Percentiles rank a stretch among this genome's conserved stretches.
Conservation (phyloP, 768 basidiomycete species). For the Amanita exitialis region DNA sequence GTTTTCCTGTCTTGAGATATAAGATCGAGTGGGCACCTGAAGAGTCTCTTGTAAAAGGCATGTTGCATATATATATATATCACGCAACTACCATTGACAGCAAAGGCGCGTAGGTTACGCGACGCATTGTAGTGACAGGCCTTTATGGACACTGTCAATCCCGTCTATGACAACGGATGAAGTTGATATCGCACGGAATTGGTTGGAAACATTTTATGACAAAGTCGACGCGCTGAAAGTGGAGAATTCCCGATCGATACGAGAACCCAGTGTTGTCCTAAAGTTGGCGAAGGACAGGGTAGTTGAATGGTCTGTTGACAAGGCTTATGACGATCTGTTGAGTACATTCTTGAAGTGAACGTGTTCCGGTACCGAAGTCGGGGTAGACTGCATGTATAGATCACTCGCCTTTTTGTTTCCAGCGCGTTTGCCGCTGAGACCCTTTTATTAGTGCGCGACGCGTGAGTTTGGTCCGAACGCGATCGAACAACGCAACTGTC, state of each 20-base stretch:
- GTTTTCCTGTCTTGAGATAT: constrained; percentile 61
- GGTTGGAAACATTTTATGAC: constrained; percentile 27
- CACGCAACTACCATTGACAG: not conserved
- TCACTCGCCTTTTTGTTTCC: no score
- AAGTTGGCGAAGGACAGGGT: constrained; percentile 38
- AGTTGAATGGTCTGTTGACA: constrained; percentile 48
- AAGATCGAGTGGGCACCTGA: constrained; percentile 63
- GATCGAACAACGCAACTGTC: no score
- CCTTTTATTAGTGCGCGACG: no score
- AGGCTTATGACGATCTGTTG: constrained; percentile 43
- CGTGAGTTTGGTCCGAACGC: no score
- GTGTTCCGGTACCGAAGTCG: no score
- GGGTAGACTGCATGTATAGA: no score
- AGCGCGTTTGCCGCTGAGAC: no score
- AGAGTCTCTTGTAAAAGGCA: constrained; percentile 44
- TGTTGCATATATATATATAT: constrained; percentile 6
- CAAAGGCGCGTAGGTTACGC: constrained; percentile 41
- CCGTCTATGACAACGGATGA: constrained; percentile 39
- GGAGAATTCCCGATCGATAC: constrained; percentile 13
- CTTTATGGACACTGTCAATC: constrained; percentile 49
- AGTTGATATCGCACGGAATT: constrained; percentile 36
- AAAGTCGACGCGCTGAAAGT: constrained; percentile 20
- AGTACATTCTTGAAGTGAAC: constrained; percentile 14
- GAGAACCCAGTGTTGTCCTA: constrained; percentile 30
- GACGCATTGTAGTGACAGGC: constrained; percentile 59